phyloP scores from a whole-genome alignment of 177 flowering plant genomes.

The Viscum album region DNA sequence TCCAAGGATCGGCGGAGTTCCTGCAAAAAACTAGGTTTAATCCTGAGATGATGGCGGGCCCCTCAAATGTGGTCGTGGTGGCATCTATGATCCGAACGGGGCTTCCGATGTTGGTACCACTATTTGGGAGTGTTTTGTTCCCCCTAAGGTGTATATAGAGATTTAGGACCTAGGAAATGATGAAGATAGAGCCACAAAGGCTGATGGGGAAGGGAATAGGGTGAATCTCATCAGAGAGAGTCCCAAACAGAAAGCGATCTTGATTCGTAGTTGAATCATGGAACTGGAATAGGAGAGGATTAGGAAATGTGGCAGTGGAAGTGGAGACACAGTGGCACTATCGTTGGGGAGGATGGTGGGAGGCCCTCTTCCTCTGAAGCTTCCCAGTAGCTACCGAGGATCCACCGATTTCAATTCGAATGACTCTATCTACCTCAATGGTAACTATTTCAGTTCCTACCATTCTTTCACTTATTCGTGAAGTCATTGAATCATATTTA shows the following conservation, averaged over 20 bases:
- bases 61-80: constrained; percentile 14
- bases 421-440: constrained; percentile 68
- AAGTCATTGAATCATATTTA: too few species aligned
- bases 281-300: constrained; percentile 20
- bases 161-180: constrained; percentile 49
- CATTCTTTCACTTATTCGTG: too few species aligned
- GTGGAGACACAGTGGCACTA: constrained; percentile 16
- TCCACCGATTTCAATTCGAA: constrained; percentile 69
- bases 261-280: constrained; percentile 27
- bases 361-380: constrained; percentile 32
- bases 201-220: constrained; percentile 47
- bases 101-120: constrained; percentile 81
- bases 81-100: constrained; percentile 34
- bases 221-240: constrained; percentile 41
- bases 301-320: too few species aligned
- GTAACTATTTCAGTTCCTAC: constrained; percentile 42
- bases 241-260: too few species aligned
- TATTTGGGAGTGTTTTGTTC: constrained; percentile 46
- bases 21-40: constrained; percentile 65
- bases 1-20: constrained; percentile 53
- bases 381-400: constrained; percentile 62
- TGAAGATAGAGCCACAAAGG: constrained; percentile 17
- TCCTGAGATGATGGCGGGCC: constrained; percentile 25
- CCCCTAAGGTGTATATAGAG: constrained; percentile 93
- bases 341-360: constrained; percentile 51